Percentiles rank a stretch among this genome's conserved stretches.
These are phyloP conservation scores for Picochlorum costavermella DNA, from an alignment of 139 green algal species.

Conservation along the genomic window DNA sequence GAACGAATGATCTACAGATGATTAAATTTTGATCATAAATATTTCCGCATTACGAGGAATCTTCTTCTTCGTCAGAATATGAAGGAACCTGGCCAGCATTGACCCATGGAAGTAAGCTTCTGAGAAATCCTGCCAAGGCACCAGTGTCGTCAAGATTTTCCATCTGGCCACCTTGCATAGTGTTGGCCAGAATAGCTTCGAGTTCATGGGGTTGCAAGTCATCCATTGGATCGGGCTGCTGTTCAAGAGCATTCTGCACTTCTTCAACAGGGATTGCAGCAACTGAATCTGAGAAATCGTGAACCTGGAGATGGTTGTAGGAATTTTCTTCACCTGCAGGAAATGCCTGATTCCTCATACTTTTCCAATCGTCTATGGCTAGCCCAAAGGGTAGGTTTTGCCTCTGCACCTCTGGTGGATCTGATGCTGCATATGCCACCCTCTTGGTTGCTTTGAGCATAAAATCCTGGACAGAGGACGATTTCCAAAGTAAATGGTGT, in stretches of 20 bases:
- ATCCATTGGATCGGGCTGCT: too few relatives aligned
- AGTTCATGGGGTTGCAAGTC: background rate
- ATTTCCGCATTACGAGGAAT: too few relatives aligned
- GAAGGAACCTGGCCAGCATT: constrained; percentile 57
- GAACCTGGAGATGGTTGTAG: constrained; percentile 64
- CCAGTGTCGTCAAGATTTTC: constrained; percentile 33
- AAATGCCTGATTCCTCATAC: constrained; percentile 34
- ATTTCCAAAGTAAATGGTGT: constrained; percentile 76
- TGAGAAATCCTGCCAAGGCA: constrained; percentile 62
- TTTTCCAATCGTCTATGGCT: constrained; percentile 43
- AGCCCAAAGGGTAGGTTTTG: constrained; percentile 8
- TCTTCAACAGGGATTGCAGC: constrained; percentile 53
- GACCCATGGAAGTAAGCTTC: constrained; percentile 70
- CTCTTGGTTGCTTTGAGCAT: constrained; percentile 42
- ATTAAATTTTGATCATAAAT: too few relatives aligned
- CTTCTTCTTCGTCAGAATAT: constrained; percentile 24
- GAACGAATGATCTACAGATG: too few relatives aligned
- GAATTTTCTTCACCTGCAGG: constrained; percentile 38
- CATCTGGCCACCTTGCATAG: background rate
- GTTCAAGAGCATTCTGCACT: constrained; percentile 16
- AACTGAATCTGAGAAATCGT: constrained; percentile 71
- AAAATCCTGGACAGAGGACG: constrained; percentile 51
- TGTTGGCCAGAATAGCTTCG: background rate
- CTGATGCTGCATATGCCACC: constrained; percentile 7
- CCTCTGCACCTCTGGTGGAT: background rate